Evolutionary conservation across 208 protist species (phyloP).

Genomic region (Borovskyia barvae): DNA sequence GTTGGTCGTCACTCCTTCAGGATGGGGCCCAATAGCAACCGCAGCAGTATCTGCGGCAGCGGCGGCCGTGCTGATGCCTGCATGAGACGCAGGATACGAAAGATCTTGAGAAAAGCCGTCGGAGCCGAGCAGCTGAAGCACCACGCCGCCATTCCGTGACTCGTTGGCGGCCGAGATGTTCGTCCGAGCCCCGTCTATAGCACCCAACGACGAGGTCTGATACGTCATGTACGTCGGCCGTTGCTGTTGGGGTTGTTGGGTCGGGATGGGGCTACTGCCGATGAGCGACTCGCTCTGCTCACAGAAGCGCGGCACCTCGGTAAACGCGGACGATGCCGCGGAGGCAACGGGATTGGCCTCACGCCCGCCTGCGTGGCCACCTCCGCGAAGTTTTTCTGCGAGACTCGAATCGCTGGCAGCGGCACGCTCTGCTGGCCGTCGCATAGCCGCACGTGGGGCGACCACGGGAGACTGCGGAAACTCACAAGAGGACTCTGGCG

Average conservation of each 20-base stretch:
- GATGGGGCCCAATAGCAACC: not conserved
- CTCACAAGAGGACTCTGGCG: no score
- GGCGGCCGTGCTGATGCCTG: not conserved
- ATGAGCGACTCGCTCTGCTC: constrained; percentile 16
- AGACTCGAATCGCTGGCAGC: constrained; percentile 2
- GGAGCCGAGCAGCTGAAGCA: constrained; percentile 13
- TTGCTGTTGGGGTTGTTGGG: constrained; percentile 6
- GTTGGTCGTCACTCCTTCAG: not conserved
- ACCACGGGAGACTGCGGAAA: no score
- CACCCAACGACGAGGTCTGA: no score
- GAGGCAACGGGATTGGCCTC: no score
- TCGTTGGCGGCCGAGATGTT: not conserved
- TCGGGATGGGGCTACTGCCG: constrained; percentile 17
- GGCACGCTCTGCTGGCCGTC: no score
- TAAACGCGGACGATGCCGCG: not conserved
- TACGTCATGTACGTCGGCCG: no score
- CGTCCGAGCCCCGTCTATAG: not conserved
- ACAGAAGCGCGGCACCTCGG: not conserved
- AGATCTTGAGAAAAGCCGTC: no score
- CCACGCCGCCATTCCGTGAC: not conserved
- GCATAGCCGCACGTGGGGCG: no score
- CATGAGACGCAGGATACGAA: no score
- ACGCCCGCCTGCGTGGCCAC: not conserved
- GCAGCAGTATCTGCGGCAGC: not conserved
- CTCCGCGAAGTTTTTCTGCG: constrained; percentile 20